Conservation (phyloP, 768 basidiomycete genomes). For the Guyanaporus albipodus region DNA sequence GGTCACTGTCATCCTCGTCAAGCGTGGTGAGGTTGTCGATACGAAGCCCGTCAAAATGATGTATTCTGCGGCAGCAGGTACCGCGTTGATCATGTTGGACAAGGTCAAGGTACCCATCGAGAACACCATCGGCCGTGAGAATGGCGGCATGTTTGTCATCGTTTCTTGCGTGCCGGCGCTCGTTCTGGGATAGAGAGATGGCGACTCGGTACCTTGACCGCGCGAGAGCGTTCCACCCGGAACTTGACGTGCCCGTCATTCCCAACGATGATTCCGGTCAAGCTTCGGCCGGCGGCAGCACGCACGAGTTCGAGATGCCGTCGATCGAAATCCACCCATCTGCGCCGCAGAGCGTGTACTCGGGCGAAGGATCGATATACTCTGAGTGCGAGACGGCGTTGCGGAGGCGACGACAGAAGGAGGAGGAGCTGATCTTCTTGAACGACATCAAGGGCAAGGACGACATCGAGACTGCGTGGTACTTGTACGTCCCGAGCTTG, state of each 20-base stretch:
- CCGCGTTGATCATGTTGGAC: background rate
- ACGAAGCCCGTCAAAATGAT: slow-evolving; percentile 1
- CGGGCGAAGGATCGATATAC: slow-evolving; percentile 26
- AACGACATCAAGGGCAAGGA: slow-evolving; percentile 44
- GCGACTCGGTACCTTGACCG: slow-evolving; percentile 72
- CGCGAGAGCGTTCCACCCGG: slow-evolving; percentile 55
- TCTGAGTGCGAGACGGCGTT: slow-evolving; percentile 32
- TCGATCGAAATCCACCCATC: slow-evolving; percentile 48
- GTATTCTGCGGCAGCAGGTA: background rate
- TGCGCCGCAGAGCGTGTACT: slow-evolving; percentile 26
- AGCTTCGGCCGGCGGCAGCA: slow-evolving; percentile 23
- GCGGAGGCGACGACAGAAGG: slow-evolving; percentile 49
- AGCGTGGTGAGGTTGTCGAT: background rate
- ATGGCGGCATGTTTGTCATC: slow-evolving; percentile 41
- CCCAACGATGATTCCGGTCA: slow-evolving; percentile 42
- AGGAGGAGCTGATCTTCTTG: slow-evolving; percentile 51
- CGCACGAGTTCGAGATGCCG: slow-evolving; percentile 61
- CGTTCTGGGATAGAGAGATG: slow-evolving; percentile 54
- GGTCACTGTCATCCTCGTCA: background rate
- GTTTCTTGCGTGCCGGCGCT: slow-evolving; percentile 30
- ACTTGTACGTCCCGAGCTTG: slow-evolving; percentile 71
- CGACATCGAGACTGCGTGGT: slow-evolving; percentile 73
- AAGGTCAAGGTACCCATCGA: slow-evolving; percentile 1
- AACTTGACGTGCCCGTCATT: slow-evolving; percentile 65
- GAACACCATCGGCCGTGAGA: background rate